Conservation (phyloP, 106 monocot species). For the Hemerocallis citrina region DNA sequence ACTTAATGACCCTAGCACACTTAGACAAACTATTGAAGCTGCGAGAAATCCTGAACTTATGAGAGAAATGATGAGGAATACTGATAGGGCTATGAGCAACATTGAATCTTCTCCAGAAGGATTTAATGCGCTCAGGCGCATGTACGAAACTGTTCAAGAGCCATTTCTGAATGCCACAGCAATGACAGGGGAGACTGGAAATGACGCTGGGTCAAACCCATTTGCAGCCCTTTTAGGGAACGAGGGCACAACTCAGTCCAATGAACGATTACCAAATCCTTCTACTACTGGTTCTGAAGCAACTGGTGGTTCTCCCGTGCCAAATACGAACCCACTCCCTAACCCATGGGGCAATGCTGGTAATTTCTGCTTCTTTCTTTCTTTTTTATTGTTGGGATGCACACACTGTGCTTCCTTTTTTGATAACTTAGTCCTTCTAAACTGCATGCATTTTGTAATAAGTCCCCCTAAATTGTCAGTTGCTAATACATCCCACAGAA, state of each 20-base stretch:
- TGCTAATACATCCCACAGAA: too few species aligned
- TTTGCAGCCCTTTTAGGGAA: slow-evolving; percentile 74
- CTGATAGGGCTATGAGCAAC: slow-evolving; percentile 99
- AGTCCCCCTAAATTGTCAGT: too few species aligned
- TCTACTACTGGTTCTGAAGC: slow-evolving; percentile 43
- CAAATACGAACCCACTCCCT: slow-evolving; percentile 89
- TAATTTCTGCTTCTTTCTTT: slow-evolving; percentile 8
- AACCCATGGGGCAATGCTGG: slow-evolving; percentile 82
- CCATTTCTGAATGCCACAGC: slow-evolving; percentile 95
- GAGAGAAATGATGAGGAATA: slow-evolving; percentile 99
- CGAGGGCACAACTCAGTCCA: slow-evolving; percentile 24
- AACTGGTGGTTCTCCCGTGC: slow-evolving; percentile 44
- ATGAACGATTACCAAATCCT: slow-evolving; percentile 25
- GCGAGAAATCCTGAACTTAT: slow-evolving; percentile 98
- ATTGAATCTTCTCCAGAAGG: slow-evolving; percentile 98
- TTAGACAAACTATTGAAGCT: slow-evolving; percentile 85
- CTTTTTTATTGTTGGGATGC: too few species aligned
- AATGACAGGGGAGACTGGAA: slow-evolving; percentile 61
- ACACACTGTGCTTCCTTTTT: too few species aligned
- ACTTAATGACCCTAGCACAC: slow-evolving; percentile 84
- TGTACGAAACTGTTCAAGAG: slow-evolving; percentile 98
- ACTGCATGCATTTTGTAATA: too few species aligned
- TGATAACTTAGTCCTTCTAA: too few species aligned
- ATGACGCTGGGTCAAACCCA: slow-evolving; percentile 50
- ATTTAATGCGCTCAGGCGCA: slow-evolving; percentile 94